Percentiles rank a stretch among this genome's conserved stretches.
These are phyloP conservation scores for Elsinoe perseae DNA, from an alignment of 2,329 filamentous ascomycete species.

Conservation along the genomic window DNA sequence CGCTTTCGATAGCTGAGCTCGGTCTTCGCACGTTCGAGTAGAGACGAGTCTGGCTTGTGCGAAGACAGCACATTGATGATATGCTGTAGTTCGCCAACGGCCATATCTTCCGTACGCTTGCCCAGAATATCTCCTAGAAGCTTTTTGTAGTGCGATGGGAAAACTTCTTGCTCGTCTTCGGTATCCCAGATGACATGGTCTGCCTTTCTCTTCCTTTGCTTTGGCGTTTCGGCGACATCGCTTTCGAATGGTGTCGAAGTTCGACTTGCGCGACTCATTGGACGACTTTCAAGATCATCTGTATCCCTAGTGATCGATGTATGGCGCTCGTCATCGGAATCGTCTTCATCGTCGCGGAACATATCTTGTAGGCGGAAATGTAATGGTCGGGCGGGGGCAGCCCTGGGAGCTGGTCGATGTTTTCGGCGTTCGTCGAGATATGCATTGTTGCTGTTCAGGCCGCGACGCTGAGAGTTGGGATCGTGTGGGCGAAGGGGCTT, in stretches of 20 bases:
- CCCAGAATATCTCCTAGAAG: conserved; percentile 43
- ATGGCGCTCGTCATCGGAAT: conserved; percentile 69
- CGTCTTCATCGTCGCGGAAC: conserved; percentile 64
- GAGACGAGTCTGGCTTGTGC: conserved; percentile 45
- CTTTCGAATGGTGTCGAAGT: conserved; percentile 47
- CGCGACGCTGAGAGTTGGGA: conserved; percentile 33
- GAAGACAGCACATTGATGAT: conserved; percentile 41
- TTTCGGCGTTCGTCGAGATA: conserved; percentile 54
- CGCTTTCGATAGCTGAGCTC: conserved; percentile 67
- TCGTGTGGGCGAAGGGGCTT: conserved; percentile 40
- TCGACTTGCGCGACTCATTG: conserved; percentile 61
- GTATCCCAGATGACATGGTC: conserved; percentile 36
- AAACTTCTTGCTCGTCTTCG: conserved; percentile 43
- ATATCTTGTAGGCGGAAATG: conserved; percentile 70
- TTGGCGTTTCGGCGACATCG: conserved; percentile 38
- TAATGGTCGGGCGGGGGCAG: conserved; percentile 61
- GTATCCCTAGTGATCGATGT: conserved; percentile 65
- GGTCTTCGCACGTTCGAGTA: conserved; percentile 66
- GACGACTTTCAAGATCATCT: conserved; percentile 76
- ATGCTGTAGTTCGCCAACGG: conserved; percentile 55
- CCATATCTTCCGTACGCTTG: conserved; percentile 62
- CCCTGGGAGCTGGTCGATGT: conserved; percentile 46
- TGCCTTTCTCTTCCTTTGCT: conserved; percentile 39
- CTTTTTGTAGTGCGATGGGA: conserved; percentile 38
- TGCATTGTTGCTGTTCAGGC: conserved; percentile 37